These are phyloP conservation scores for Phytophthora europaea DNA, from an alignment of 352 stramenopile genomes.

Conservation along the genomic window DNA sequence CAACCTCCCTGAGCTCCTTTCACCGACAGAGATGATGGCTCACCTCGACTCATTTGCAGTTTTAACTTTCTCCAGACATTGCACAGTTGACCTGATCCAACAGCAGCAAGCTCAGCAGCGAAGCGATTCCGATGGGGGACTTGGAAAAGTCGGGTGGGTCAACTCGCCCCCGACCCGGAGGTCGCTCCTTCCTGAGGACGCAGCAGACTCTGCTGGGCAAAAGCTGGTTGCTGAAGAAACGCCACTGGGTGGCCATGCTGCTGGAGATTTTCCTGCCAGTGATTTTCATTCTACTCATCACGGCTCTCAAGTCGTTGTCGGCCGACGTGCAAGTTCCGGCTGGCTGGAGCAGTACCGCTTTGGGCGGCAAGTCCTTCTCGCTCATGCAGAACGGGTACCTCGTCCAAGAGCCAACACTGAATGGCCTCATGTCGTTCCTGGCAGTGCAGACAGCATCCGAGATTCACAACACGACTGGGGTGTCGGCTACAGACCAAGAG, in stretches of 20 bases:
- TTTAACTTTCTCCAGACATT: slow-evolving; percentile 3
- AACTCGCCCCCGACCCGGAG: slow-evolving; percentile 12
- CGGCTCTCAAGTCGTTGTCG: slow-evolving; percentile 58
- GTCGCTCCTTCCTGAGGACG: slow-evolving; percentile 20
- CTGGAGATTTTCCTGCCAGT: slow-evolving; percentile 72
- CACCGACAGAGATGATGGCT: not conserved
- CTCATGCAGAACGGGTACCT: slow-evolving; percentile 52
- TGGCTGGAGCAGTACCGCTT: slow-evolving; percentile 60
- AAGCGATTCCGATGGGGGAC: slow-evolving; percentile 15
- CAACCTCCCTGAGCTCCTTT: slow-evolving; percentile 5
- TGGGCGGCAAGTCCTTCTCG: slow-evolving; percentile 37
- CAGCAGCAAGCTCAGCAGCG: not conserved
- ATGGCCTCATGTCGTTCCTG: slow-evolving; percentile 62
- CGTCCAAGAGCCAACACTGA: slow-evolving; percentile 58
- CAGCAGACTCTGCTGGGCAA: slow-evolving; percentile 72
- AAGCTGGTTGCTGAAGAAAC: slow-evolving; percentile 81
- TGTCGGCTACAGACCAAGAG: slow-evolving; percentile 14
- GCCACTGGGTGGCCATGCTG: slow-evolving; percentile 59
- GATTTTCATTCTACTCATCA: slow-evolving; percentile 77
- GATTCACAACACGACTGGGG: slow-evolving; percentile 33
- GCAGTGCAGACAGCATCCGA: slow-evolving; percentile 42
- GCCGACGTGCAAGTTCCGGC: slow-evolving; percentile 63
- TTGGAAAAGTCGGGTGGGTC: slow-evolving; percentile 17
- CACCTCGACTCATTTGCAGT: slow-evolving; percentile 23
- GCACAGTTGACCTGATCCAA: not conserved